Conservation (phyloP, 2,329 filamentous ascomycete genomes). For the Leptodontidium sp. region DNA sequence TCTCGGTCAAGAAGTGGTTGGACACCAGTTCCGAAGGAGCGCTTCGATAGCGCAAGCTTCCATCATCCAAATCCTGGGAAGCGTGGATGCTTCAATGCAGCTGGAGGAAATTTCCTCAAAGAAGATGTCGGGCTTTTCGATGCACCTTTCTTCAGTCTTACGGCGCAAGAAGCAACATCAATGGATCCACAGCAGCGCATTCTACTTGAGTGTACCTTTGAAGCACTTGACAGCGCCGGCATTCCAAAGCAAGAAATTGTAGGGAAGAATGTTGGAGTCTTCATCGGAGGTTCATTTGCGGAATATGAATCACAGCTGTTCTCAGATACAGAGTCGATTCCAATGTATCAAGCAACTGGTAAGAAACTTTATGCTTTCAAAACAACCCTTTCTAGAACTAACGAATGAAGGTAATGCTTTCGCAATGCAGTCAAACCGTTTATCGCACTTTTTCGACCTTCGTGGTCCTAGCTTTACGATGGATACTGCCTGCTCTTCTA, state of each 20-base stretch:
- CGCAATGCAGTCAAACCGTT: slow-evolving; percentile 59
- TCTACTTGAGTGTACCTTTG: slow-evolving; percentile 41
- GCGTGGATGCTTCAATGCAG: slow-evolving; percentile 39
- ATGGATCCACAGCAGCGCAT: slow-evolving; percentile 47
- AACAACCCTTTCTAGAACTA: not conserved
- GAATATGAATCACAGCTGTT: slow-evolving; percentile 36
- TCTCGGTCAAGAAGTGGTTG: slow-evolving; percentile 50
- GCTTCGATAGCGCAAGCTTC: slow-evolving; percentile 61
- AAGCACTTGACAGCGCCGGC: slow-evolving; percentile 43
- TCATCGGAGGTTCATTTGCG: slow-evolving; percentile 56
- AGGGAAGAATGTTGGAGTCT: slow-evolving; percentile 52
- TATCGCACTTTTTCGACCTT: slow-evolving; percentile 64
- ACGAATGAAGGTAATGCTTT: slow-evolving; percentile 34
- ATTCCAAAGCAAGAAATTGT: slow-evolving; percentile 38
- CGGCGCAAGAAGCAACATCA: slow-evolving; percentile 43
- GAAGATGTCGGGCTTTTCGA: slow-evolving; percentile 44
- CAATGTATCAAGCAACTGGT: slow-evolving; percentile 61
- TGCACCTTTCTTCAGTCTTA: slow-evolving; percentile 45
- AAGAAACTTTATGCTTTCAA: not conserved
- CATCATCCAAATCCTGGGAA: slow-evolving; percentile 57
- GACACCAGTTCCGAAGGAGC: slow-evolving; percentile 43
- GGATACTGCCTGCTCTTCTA: slow-evolving; percentile 64
- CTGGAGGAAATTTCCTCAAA: slow-evolving; percentile 43
- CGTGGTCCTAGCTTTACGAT: slow-evolving; percentile 62
- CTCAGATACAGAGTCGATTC: slow-evolving; percentile 57